Evolutionary conservation across 352 stramenopile genomes (phyloP), one percentile per base, ranked within the genome.

Genomic region (Phytophthora niederhauseri): DNA sequence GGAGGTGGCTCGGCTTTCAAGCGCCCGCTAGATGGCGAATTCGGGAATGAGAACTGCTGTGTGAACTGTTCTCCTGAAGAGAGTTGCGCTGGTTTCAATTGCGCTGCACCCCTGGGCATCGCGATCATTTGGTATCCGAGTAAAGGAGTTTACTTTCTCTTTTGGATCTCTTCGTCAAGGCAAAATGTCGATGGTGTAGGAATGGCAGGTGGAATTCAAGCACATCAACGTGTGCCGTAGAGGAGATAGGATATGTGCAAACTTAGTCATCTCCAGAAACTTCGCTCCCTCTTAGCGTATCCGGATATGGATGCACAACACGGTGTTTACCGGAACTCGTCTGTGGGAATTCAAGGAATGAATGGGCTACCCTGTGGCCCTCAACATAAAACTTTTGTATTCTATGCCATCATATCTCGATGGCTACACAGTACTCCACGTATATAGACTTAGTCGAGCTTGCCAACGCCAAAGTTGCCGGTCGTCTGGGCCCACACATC

Each of bases 391-490:
- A 19, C n/a, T 67, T 68, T 63, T 54, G 38, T 26, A 53, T 66
- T 67, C 41, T 72, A 67, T 60, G 38, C 36, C 52, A 65, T 53
- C 56, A 36, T 22, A 17, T 43, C 45, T 52, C 9, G 56, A 64
- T 64, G 62, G 43, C 19, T 58, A 53, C 45, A 62, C 53, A 26
- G 19, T 65, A 66, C 56, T 66, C 49, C 38, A 72, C 41, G 58
- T 22, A 15, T 50, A 24, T 22, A 7, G 43, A 19, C 53, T 34
- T 72, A 68, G 43, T 72, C 57, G 6, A 72, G 57, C 19, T 57
- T 60, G 20, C 64, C 57, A 26, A 71, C 64, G 31, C 64, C 64
- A 34, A 67, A 71, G 49, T 71, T 71, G 51, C 43, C 43, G 11
- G 50, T 57, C 26, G 64, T 71, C n/a, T 30, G 56, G 15, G 28